phyloP scores from a whole-genome alignment of 2,329 filamentous ascomycete genomes.

The Ascochyta viciae-villosae region DNA sequence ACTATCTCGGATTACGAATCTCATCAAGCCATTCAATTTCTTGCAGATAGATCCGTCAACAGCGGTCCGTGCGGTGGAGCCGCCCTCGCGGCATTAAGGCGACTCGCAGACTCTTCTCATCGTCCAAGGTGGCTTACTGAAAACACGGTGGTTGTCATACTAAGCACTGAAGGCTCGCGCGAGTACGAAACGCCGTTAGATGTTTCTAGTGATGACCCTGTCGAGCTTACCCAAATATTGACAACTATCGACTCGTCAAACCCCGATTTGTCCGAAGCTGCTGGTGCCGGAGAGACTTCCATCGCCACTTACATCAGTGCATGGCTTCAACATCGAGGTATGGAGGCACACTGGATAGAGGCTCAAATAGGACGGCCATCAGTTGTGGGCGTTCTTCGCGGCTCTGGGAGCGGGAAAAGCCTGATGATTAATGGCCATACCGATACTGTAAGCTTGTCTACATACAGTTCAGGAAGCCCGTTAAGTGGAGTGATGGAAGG shows the following conservation, averaged over 20 bases:
- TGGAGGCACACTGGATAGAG: conserved; percentile 61
- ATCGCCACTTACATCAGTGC: conserved; percentile 49
- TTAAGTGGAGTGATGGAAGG: conserved; percentile 49
- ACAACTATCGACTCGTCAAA: conserved; percentile 61
- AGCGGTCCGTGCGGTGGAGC: conserved; percentile 71
- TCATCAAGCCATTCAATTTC: conserved; percentile 64
- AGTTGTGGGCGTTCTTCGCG: conserved; percentile 57
- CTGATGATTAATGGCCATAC: conserved; percentile 63
- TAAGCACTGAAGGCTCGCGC: conserved; percentile 69
- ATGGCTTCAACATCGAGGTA: conserved; percentile 61
- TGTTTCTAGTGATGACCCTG: conserved; percentile 46
- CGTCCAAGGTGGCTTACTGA: conserved; percentile 48
- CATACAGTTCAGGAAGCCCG: conserved; percentile 55
- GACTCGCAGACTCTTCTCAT: conserved; percentile 49
- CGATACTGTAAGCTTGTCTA: conserved; percentile 59
- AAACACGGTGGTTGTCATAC: conserved; percentile 67
- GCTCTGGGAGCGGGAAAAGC: conserved; percentile 56
- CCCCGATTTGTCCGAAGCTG: conserved; percentile 53
- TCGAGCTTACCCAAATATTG: conserved; percentile 54
- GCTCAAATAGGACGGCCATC: conserved; percentile 57
- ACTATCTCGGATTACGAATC: conserved; percentile 68
- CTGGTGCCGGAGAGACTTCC: conserved; percentile 51
- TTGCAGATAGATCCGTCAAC: conserved; percentile 57
- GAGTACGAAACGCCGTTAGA: conserved; percentile 21
- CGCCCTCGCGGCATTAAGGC: conserved; percentile 63